Evolutionary conservation across 768 basidiomycete genomes (phyloP), one percentile per base, ranked within the genome.

Genomic region (Ramaria sp.): DNA sequence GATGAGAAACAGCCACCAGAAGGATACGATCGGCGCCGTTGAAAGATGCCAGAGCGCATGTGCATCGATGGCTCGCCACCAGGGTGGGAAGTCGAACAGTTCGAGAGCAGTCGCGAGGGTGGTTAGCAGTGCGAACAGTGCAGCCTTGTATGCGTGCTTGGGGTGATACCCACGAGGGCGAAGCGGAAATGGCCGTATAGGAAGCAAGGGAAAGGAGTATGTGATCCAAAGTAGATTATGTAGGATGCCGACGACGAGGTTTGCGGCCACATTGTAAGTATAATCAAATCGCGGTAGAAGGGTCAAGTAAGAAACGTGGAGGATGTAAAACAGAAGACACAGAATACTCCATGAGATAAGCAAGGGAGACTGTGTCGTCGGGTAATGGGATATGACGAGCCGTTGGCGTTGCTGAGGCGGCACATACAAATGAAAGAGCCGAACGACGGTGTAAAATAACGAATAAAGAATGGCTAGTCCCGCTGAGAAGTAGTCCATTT

Each of bases 401-500:
- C 52, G 47, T 17, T 37, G 59, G 17, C 52, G 47, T n/a, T 37
- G 59, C 17, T 59, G 54, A 1, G 60, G 38, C 4, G 81, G 71
- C 3, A 65, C 61, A 64, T 91, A 91, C 51, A 93, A 71, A 63
- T 86, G 83, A 64, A 86, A 85, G 17, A 88, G 67, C 4, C 95
- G 88, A 48, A 92, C 72, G 62, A 83, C 75, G 24, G 86, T 80
- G 67, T 80, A 82, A 69, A 89, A 93, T 4, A 98, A 73, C 1
- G 86, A 85, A 62, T 80, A 88, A 24, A 93, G 67, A 61, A 96
- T 93, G 12, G 86, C 83, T 9, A 86, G 70, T 0, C 87, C 92
- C 5, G 96, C 96, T 3, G 91, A 91, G 68, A 97, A 96, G 69
- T 99, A 99, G 65, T 98, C 96, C 66, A 94, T 58, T 61, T 85